Evolutionary conservation across 176 grass and related monocot species (phyloP).

Genomic region (Dactylis glomerata): DNA sequence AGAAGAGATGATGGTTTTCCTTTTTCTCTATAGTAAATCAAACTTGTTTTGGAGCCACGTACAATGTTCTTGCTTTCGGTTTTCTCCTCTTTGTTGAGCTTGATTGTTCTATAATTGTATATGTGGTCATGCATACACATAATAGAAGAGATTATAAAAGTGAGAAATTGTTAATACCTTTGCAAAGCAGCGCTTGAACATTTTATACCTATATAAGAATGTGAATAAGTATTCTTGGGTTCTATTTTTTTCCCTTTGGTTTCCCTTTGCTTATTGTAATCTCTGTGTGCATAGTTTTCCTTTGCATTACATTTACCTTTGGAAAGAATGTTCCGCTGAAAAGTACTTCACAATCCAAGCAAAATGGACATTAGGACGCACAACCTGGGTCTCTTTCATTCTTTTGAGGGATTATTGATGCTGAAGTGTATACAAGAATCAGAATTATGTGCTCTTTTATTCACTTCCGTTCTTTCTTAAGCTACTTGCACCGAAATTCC

Average conservation of each 20-base stretch:
- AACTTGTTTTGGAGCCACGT: background rate
- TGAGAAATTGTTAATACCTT: slow-evolving; percentile 17
- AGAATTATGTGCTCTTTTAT: slow-evolving; percentile 10
- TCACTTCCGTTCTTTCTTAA: slow-evolving; percentile 31
- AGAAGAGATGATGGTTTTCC: background rate
- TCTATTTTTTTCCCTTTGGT: background rate
- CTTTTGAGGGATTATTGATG: background rate
- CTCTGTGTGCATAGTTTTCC: background rate
- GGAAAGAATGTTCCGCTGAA: background rate
- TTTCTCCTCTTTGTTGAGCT: slow-evolving; percentile 12
- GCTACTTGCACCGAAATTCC: slow-evolving; percentile 18
- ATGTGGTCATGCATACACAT: background rate
- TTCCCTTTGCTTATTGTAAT: background rate
- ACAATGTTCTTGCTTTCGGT: slow-evolving; percentile 27
- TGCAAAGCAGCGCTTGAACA: slow-evolving; percentile 20
- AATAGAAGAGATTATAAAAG: slow-evolving; percentile 13
- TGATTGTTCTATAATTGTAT: background rate
- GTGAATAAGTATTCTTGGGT: background rate
- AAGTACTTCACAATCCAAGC: background rate
- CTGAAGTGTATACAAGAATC: background rate
- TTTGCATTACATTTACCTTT: background rate
- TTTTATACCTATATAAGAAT: slow-evolving; percentile 1
- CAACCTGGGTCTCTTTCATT: background rate
- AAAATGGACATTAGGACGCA: background rate
- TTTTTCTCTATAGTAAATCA: background rate